These are phyloP conservation scores for Ceriops zippeliana DNA, from an alignment of 345 rosid species.

Conservation along the genomic window DNA sequence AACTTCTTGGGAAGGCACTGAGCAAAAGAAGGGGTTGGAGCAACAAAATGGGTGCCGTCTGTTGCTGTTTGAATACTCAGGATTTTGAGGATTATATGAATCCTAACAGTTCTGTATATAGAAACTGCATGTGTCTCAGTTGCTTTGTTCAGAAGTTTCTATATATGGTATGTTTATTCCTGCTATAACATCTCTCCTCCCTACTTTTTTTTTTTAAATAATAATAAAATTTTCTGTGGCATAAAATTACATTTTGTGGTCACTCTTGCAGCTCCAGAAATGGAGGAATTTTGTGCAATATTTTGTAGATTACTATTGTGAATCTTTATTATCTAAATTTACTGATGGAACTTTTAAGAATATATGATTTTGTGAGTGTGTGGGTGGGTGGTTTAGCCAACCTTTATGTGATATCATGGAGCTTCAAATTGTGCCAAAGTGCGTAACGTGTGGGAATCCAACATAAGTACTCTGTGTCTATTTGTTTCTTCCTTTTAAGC, in stretches of 20 bases:
- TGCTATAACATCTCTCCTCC: background rate
- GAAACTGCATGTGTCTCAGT: slow-evolving; percentile 79
- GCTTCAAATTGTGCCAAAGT: background rate
- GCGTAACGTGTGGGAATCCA: background rate
- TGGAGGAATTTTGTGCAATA: background rate
- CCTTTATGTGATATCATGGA: background rate
- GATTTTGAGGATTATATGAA: slow-evolving; percentile 76
- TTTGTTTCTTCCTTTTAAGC: background rate
- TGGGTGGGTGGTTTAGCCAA: background rate
- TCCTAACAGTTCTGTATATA: slow-evolving; percentile 62
- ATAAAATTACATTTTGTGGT: background rate
- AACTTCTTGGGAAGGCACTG: slow-evolving; percentile 14
- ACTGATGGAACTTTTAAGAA: slow-evolving; percentile 6
- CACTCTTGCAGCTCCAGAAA: background rate
- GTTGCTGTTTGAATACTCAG: slow-evolving; percentile 71
- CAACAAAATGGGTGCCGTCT: slow-evolving; percentile 73
- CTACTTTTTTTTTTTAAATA: too few relatives aligned
- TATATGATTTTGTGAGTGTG: background rate
- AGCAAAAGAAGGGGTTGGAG: slow-evolving; percentile 28
- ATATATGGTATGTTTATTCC: slow-evolving; percentile 47
- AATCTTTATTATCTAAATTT: slow-evolving; percentile 1
- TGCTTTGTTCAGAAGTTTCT: slow-evolving; percentile 73
- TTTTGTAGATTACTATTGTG: background rate
- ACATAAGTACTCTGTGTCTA: background rate
- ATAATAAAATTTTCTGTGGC: background rate